Base-by-base conservation (phyloP, 139 green algal genomes). In the Desmodesmus armatus region DNA sequence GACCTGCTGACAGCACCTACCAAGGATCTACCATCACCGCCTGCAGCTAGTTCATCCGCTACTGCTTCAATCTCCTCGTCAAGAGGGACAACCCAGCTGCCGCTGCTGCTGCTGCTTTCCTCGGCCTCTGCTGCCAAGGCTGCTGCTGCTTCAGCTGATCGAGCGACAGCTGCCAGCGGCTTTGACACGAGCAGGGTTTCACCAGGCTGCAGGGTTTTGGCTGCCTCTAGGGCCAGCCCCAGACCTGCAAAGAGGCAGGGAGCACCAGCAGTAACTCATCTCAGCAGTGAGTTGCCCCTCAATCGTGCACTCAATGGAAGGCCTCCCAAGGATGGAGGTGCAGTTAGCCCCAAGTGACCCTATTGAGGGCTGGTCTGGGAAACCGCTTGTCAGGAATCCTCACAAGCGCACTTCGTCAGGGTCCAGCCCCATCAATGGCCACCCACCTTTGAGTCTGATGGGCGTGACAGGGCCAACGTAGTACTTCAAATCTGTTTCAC, bases 41-140 rank as follows among this genome's bases (percentile, higher is more conserved):
- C n/a, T 55, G 60, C 60, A 3, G n/a, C 49, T 29, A 84, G 44
- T 23, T 84, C 62, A 31, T 76, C 78, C 6, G 62, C 40, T 3
- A 84, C 27, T 23, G 62, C 37, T 40, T 84, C 78, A 35, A 84
- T 47, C 47, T 84, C 78, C 37, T 55, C 63, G 55, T 84, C 78
- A 37, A 21, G 35, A 3, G 78, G 62, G n/a, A 77, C 39, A 35
- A 77, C 76, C 55, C 49, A 51, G 15, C 49, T 51, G 13, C 49
- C 49, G 11, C 29, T 51, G 15, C 3, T 31, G 19, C 13, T 17
- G 60, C 31, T 51, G 53, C 63, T 33, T 58, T 37, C 70, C 25
- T 27, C 70, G 25, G 35, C 73, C 69, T 49, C 74, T 81, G 33
- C 49, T 81, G 49, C 35, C 15, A 3, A 25, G 5, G 70, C 70